Percentiles rank a stretch among this genome's conserved stretches.
These are phyloP conservation scores for Tritrichomonas musculus DNA, from an alignment of 208 protist genomes.

Conservation along the genomic window DNA sequence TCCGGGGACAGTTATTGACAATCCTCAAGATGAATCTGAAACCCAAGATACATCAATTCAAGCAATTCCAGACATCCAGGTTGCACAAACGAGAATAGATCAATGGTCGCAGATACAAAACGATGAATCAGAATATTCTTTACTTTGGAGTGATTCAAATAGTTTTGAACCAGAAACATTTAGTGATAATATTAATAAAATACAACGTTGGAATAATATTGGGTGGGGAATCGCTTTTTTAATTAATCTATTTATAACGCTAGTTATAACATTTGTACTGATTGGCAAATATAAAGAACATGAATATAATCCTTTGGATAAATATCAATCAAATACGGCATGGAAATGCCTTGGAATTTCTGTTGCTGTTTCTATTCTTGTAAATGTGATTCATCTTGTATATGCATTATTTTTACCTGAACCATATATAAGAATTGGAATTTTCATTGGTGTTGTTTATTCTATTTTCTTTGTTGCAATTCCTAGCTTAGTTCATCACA, in stretches of 20 bases:
- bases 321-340: too few species aligned
- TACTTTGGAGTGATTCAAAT: neutral
- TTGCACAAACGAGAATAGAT: neutral
- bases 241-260: neutral
- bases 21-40: too few species aligned
- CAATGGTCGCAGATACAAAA: neutral
- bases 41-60: too few species aligned
- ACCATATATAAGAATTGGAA: neutral
- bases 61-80: too few species aligned
- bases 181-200: neutral
- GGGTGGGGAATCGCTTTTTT: neutral
- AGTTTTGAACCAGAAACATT: neutral
- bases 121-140: neutral
- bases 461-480: too few species aligned
- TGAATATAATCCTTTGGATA: too few species aligned
- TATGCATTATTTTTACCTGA: neutral
- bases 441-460: neutral
- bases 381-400: neutral
- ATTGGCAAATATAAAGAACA: neutral
- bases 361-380: neutral
- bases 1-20: too few species aligned
- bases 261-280: neutral
- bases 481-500: too few species aligned
- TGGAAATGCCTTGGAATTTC: neutral
- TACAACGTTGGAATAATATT: neutral